Percentiles rank a stretch among this genome's conserved stretches.
Evolutionary conservation across 1,139 yeast species (phyloP).

Genomic region (Protomyces inundatus): DNA sequence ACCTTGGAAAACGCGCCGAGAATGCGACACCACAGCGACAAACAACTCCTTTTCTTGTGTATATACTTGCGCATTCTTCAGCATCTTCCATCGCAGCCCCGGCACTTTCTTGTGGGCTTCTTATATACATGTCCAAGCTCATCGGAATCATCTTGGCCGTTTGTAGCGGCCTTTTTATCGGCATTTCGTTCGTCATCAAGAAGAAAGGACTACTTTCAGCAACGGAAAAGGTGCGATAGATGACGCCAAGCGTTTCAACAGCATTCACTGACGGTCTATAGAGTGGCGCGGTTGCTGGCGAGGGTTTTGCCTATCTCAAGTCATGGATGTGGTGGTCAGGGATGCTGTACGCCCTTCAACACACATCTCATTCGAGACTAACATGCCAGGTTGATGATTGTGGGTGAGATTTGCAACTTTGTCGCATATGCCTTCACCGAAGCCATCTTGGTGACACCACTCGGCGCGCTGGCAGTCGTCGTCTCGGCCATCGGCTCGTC

Average conservation of each 20-base stretch:
- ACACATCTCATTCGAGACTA: background rate
- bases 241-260: background rate
- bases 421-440: conserved; percentile 31
- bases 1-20: background rate
- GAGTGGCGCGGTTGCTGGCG: conserved; percentile 28
- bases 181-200: conserved; percentile 30
- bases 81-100: background rate
- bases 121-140: conserved; percentile 9
- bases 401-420: conserved; percentile 30
- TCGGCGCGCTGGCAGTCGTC: conserved; percentile 31
- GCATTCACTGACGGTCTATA: background rate
- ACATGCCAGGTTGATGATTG: conserved; percentile 13
- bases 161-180: conserved; percentile 29
- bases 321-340: conserved; percentile 31
- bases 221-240: background rate
- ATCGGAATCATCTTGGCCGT: conserved; percentile 29
- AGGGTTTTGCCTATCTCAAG: conserved; percentile 29
- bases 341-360: conserved; percentile 15
- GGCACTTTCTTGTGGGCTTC: background rate
- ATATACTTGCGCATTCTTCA: background rate
- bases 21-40: background rate
- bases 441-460: conserved; percentile 30
- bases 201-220: conserved; percentile 27
- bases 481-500: conserved; percentile 29
- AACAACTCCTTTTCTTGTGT: background rate